A percentile compares a stretch with the other conserved stretches of the same genome.
phyloP scores from a whole-genome alignment of 768 basidiomycete species.

The Auricularia cornea region DNA sequence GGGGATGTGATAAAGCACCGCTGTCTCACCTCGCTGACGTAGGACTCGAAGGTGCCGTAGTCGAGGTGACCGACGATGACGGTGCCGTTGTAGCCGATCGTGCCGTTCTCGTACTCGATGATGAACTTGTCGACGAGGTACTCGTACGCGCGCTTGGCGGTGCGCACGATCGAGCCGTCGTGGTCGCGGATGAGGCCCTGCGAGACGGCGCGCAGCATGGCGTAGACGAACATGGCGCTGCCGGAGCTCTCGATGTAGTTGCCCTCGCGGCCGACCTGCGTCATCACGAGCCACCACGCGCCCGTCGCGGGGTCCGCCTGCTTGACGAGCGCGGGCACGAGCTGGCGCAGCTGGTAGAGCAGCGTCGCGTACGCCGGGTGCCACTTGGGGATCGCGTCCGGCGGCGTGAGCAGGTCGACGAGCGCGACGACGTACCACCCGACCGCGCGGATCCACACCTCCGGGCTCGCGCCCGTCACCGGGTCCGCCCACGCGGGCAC shows the following conservation, averaged over 20 bases:
- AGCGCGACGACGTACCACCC: constrained; percentile 30
- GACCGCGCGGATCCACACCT: constrained; percentile 36
- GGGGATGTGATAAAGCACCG: constrained; percentile 31
- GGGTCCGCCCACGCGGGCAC: constrained; percentile 36
- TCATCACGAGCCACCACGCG: constrained; percentile 44
- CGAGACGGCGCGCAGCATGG: constrained; percentile 36
- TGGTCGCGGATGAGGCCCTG: constrained; percentile 31
- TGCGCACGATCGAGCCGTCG: constrained; percentile 31
- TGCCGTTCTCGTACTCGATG: constrained; percentile 32
- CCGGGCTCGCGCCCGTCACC: constrained; percentile 39
- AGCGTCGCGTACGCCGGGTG: constrained; percentile 24
- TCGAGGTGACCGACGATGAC: constrained; percentile 25
- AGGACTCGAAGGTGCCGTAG: neutral
- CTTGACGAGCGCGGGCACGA: constrained; percentile 30
- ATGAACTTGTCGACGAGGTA: constrained; percentile 36
- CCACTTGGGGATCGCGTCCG: constrained; percentile 27
- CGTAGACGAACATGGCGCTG: constrained; percentile 38
- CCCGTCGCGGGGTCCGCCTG: constrained; percentile 33
- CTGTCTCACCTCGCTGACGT: constrained; percentile 28
- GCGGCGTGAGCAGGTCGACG: constrained; percentile 29
- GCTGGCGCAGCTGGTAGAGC: constrained; percentile 24
- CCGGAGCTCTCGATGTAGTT: constrained; percentile 47
- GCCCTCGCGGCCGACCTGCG: constrained; percentile 33
- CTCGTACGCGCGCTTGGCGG: constrained; percentile 33
- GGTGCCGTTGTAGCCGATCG: constrained; percentile 38